Evolutionary conservation across 495 filamentous ascomycete species (phyloP).

Genomic region (Neurospora hispaniola): DNA sequence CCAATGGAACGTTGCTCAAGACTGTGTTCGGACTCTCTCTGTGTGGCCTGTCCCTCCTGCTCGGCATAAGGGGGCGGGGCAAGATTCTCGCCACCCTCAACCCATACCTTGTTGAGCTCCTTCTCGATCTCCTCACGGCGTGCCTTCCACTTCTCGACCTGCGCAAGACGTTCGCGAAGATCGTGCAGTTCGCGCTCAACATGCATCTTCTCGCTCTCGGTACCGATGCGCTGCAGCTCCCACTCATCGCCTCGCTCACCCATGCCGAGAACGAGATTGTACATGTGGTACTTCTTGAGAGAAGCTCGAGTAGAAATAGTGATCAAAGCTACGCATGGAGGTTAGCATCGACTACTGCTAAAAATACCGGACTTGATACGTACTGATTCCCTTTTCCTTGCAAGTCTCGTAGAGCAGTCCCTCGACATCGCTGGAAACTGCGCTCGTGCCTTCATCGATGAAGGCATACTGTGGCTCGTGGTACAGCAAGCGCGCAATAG

Average conservation of each 20-base stretch:
- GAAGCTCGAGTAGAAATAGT: slow-evolving; percentile 89
- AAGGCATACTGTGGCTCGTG: slow-evolving; percentile 92
- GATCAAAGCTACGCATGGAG: slow-evolving; percentile 50
- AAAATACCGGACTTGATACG: too few relatives aligned
- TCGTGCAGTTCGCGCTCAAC: slow-evolving; percentile 84
- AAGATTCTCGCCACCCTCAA: slow-evolving; percentile 34
- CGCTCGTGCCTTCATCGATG: slow-evolving; percentile 90
- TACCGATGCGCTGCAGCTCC: slow-evolving; percentile 89
- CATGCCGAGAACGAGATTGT: slow-evolving; percentile 70
- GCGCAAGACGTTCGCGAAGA: slow-evolving; percentile 62
- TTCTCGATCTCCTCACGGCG: slow-evolving; percentile 63
- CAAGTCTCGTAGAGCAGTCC: slow-evolving; percentile 84
- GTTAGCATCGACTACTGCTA: slow-evolving; percentile 12
- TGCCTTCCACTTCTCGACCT: slow-evolving; percentile 74
- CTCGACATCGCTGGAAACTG: slow-evolving; percentile 89
- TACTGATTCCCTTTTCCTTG: slow-evolving; percentile 84
- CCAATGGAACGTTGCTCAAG: neutral
- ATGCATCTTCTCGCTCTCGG: slow-evolving; percentile 76
- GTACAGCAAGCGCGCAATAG: slow-evolving; percentile 80
- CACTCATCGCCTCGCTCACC: slow-evolving; percentile 59
- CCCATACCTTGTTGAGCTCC: slow-evolving; percentile 46
- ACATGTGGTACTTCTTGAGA: slow-evolving; percentile 90
- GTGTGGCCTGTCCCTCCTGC: slow-evolving; percentile 8
- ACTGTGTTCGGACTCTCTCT: neutral
- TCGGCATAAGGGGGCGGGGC: slow-evolving; percentile 32